Evolutionary conservation across 192 early-diverging fungal species (phyloP).

Genomic region (Funneliformis mosseae): DNA sequence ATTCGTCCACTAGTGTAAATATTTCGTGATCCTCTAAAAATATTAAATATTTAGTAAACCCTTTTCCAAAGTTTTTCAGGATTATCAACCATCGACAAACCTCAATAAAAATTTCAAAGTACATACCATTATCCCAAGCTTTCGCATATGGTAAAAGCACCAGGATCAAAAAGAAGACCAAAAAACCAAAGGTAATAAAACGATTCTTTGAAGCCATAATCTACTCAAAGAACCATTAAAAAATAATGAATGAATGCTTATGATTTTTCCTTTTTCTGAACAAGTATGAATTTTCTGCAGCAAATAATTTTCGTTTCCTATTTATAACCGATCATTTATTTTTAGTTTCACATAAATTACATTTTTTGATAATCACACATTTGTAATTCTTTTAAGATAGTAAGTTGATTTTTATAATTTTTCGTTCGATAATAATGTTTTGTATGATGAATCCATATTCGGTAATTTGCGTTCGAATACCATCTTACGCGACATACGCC

Average conservation of each 20-base stretch:
- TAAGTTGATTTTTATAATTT: too few species aligned
- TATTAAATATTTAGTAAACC: not conserved
- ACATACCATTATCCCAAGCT: conserved; percentile 24
- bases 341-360: too few species aligned
- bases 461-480: conserved; percentile 33
- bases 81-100: not conserved
- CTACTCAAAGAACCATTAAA: not conserved
- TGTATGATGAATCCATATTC: not conserved
- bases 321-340: too few species aligned
- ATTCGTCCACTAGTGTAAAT: conserved; percentile 78
- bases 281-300: too few species aligned
- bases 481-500: conserved; percentile 23
- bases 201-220: conserved; percentile 5
- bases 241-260: not conserved
- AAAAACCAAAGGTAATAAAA: not conserved
- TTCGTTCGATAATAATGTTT: not conserved
- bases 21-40: conserved; percentile 74
- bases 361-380: too few species aligned
- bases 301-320: too few species aligned
- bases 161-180: not conserved
- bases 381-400: too few species aligned
- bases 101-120: not conserved
- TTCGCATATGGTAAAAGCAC: not conserved
- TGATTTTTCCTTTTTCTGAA: too few species aligned
- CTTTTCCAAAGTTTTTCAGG: not conserved